Base-by-base conservation (phyloP, 2,329 filamentous ascomycete species). In the Ascochyta lentis region DNA sequence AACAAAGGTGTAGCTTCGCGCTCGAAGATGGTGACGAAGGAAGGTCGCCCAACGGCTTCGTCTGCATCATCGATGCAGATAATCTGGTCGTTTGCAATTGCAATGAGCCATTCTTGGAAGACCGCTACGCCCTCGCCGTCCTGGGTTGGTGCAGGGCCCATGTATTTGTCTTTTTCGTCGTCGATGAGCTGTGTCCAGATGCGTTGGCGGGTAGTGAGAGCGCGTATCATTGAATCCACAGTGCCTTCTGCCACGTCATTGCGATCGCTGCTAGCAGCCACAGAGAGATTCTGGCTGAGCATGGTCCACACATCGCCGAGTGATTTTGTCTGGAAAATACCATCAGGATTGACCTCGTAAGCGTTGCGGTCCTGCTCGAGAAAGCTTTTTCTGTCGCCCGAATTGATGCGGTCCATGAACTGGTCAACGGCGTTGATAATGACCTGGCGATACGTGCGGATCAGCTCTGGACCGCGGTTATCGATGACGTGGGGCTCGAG, bases 11-110 rank as follows among this genome's bases (percentile, higher is more conserved):
- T 89, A 71, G 96, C 89, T 69, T 95, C 91, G 65, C 88, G 86
- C 65, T 87, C 87, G 85, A 97, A 97, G 68, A 89, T 89, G 4
- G 91, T 89, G 45, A 98, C 84, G 78, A 97, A 97, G 27, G 90
- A 91, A 24, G 90, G 80, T 29, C 89, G 87, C 56, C 85, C 86
- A 49, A 87, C 60, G 19, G 54, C 45, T 26, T 72, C 86, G 71
- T 84, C 78, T 34, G 75, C 74, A 50, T 98, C 96, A 75, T 98
- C 95, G 69, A 99, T 96, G 76, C 92, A 97, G 53, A 93, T 93
- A 73, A 99, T 98, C 76, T 99, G 95, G 78, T 99, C 95, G 78
- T 99, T 99, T 65, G 96, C 95, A 54, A 96, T 92, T 41, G 95
- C 93, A 49, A 99, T 88, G 52, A 99, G 88, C 92, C 94, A 99